Conservation (phyloP, 2,329 filamentous ascomycete species). For the Colletotrichum viniferum region DNA sequence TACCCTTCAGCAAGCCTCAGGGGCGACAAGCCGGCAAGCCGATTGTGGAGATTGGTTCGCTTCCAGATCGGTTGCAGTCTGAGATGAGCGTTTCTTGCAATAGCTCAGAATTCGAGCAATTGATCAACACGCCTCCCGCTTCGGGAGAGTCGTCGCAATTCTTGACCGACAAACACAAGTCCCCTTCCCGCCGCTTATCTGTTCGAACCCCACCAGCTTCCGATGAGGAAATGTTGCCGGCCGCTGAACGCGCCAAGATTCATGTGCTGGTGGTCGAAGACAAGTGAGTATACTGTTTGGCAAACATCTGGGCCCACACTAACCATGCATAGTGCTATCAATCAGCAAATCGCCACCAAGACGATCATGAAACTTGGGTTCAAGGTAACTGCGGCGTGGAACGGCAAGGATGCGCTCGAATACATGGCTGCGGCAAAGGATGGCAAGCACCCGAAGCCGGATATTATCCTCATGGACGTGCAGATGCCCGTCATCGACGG, state of each 20-base stretch:
- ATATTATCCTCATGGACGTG: conserved; percentile 81
- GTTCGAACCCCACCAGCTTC: conserved; percentile 38
- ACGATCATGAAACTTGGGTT: conserved; percentile 78
- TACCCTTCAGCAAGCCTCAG: conserved; percentile 76
- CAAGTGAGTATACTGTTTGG: conserved; percentile 57
- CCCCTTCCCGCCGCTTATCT: conserved; percentile 33
- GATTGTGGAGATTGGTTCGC: conserved; percentile 64
- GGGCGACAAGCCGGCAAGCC: conserved; percentile 41
- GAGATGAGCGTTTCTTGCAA: conserved; percentile 69
- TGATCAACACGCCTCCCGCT: conserved; percentile 45
- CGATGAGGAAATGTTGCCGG: conserved; percentile 51
- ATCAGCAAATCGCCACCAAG: conserved; percentile 77
- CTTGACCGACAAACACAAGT: conserved; percentile 27
- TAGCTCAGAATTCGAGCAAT: conserved; percentile 66
- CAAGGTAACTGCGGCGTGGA: conserved; percentile 73
- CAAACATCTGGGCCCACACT: not conserved
- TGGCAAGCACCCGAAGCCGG: conserved; percentile 61
- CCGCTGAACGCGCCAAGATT: conserved; percentile 63
- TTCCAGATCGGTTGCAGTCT: conserved; percentile 71
- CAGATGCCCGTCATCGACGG: conserved; percentile 81
- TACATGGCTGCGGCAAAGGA: conserved; percentile 65
- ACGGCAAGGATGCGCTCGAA: conserved; percentile 78
- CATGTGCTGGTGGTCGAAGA: conserved; percentile 83
- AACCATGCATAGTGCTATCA: conserved; percentile 56
- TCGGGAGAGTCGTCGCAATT: conserved; percentile 17